Base-by-base conservation (phyloP, 192 early-diverging fungal species). In the Powellomyces hirtus region DNA sequence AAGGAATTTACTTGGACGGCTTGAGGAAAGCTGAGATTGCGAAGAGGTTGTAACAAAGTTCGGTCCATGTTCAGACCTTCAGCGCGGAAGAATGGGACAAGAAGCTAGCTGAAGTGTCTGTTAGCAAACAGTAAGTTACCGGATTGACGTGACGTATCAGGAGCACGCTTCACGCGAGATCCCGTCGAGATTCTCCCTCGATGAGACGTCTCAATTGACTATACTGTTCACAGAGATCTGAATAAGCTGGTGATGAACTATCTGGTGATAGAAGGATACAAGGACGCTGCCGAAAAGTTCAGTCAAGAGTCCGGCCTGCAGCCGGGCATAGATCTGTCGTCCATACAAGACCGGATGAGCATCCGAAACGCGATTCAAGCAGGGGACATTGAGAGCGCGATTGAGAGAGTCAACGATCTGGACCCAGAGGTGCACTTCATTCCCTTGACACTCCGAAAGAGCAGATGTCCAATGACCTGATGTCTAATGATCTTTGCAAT, bases 171-270 rank as follows among this genome's bases (percentile, higher is more conserved):
- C 55, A 44, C 7, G 30, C 44, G 31, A 14, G 37, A 20, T 11
- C 29, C 36, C 33, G 30, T 7, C n/a, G 16, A 4, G 26, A 10
- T 31, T 22, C 22, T 59, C 7, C 24, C 18, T 18, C 31, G 36
- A 6, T 40, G 20, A 14, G n/a, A 5, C 46, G 16, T 49, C 16
- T 49, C 46, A 24, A 24, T 14, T 14, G n/a, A 24, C 40, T 42
- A 42, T 42, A 8, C 18, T 35, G 0, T 33, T 30, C 68, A 20
- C 53, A 83, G 77, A 10, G 95, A 97, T 77, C 81, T 99, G 45
- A 98, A 98, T 86, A 93, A 93, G 74, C 86, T 99, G 26, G 87
- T 99, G 36, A 98, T 99, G 96, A 97, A 99, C 83, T 99, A 99
- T 62, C 79, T 99, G 24, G 89, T 98, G 13, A 95, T 99, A 49